Conservation (phyloP, 805 yeast species). For the Saccharomyces kudriavzevii region DNA sequence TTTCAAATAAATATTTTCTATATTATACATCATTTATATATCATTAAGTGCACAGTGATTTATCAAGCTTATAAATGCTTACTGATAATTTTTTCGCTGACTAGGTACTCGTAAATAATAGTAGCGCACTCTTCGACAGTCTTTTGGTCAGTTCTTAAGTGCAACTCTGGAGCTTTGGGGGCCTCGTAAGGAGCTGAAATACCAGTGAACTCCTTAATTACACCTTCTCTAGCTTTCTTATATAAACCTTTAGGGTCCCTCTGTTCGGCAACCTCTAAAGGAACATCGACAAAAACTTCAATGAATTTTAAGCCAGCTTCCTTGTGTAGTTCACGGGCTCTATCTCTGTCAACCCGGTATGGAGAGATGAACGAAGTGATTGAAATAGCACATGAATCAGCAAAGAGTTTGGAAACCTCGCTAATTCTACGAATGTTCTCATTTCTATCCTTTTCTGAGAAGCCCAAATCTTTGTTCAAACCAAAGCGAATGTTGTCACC, state of each 20-base stretch:
- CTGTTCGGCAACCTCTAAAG: slow-evolving; percentile 87
- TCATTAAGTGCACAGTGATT: background rate
- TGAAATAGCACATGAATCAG: slow-evolving; percentile 83
- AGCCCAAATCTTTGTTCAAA: slow-evolving; percentile 88
- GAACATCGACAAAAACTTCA: slow-evolving; percentile 89
- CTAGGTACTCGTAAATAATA: slow-evolving; percentile 59
- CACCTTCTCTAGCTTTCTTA: slow-evolving; percentile 93
- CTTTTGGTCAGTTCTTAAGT: slow-evolving; percentile 60
- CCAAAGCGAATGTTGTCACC: slow-evolving; percentile 95
- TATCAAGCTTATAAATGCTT: background rate
- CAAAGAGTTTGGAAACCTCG: slow-evolving; percentile 89
- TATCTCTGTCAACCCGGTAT: slow-evolving; percentile 72
- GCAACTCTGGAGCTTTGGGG: slow-evolving; percentile 78
- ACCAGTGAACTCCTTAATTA: slow-evolving; percentile 91
- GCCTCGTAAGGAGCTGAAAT: slow-evolving; percentile 94
- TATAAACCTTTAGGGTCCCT: slow-evolving; percentile 97
- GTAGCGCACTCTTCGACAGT: slow-evolving; percentile 77
- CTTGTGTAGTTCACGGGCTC: slow-evolving; percentile 78
- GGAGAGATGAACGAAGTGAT: slow-evolving; percentile 92
- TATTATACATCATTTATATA: background rate
- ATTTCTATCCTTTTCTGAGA: slow-evolving; percentile 82
- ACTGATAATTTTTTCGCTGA: slow-evolving; percentile 34
- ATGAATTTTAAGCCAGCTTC: slow-evolving; percentile 71
- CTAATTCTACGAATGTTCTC: slow-evolving; percentile 93
- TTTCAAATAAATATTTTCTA: background rate